These are phyloP conservation scores for Casaregolazyma suthepensis DNA, from an alignment of 1,139 yeast genomes.

Conservation along the genomic window DNA sequence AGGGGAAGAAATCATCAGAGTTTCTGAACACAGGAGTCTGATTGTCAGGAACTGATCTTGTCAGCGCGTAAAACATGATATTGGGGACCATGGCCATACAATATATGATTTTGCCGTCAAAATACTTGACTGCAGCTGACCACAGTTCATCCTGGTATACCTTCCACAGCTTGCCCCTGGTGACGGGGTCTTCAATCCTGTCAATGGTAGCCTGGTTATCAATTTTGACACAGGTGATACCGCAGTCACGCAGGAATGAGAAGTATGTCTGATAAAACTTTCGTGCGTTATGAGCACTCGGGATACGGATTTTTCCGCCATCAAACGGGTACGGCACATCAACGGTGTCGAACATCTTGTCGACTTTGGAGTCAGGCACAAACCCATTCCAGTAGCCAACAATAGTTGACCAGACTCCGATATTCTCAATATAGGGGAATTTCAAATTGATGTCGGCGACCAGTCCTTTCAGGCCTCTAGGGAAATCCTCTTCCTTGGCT, in stretches of 20 bases:
- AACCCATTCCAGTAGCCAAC: slow-evolving; percentile 32
- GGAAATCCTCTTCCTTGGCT: slow-evolving; percentile 24
- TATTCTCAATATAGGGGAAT: slow-evolving; percentile 28
- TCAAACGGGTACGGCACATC: slow-evolving; percentile 3
- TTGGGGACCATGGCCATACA: slow-evolving; percentile 31
- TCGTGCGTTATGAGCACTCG: slow-evolving; percentile 17
- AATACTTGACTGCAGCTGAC: slow-evolving; percentile 19
- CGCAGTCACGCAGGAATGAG: slow-evolving; percentile 21
- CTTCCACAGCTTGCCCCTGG: slow-evolving; percentile 19
- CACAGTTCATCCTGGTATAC: slow-evolving; percentile 27
- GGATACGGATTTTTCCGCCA: slow-evolving; percentile 10
- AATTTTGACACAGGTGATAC: slow-evolving; percentile 28
- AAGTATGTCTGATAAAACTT: slow-evolving; percentile 28
- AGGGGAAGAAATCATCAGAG: slow-evolving; percentile 30
- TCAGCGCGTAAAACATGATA: slow-evolving; percentile 21
- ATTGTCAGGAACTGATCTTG: background rate
- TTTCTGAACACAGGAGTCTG: slow-evolving; percentile 26
- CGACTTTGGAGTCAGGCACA: slow-evolving; percentile 21
- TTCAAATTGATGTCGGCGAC: slow-evolving; percentile 19
- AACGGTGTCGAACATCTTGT: slow-evolving; percentile 18
- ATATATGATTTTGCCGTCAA: slow-evolving; percentile 27
- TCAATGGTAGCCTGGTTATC: slow-evolving; percentile 29
- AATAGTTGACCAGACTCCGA: slow-evolving; percentile 32
- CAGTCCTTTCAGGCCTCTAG: slow-evolving; percentile 26
- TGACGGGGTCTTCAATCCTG: slow-evolving; percentile 18